Percentiles rank a stretch among this genome's conserved stretches.
Evolutionary conservation across 495 filamentous ascomycete genomes (phyloP).

Genomic region (Neurospora sp.): DNA sequence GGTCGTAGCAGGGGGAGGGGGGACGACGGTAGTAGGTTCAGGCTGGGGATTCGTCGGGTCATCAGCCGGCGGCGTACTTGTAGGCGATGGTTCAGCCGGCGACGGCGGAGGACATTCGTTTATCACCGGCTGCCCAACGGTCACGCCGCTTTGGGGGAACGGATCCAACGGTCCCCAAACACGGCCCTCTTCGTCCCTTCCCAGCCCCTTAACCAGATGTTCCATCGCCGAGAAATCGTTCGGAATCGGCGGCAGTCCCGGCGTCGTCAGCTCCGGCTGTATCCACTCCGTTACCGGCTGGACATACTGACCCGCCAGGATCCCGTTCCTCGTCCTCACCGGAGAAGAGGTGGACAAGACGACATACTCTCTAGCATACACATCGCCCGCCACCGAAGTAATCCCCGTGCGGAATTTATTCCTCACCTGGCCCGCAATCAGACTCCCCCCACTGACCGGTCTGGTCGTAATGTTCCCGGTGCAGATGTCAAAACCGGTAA

Average conservation of each 20-base stretch:
- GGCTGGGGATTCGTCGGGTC: too few relatives aligned
- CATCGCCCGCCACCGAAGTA: constrained; percentile 17
- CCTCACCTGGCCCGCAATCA: background rate
- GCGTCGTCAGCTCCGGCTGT: constrained; percentile 10
- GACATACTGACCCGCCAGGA: constrained; percentile 29
- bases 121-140: background rate
- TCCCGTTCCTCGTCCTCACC: constrained; percentile 23
- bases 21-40: background rate
- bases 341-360: too few relatives aligned
- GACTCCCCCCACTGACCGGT: too few relatives aligned
- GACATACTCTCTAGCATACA: constrained; percentile 29
- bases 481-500: constrained; percentile 29
- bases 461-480: constrained; percentile 17
- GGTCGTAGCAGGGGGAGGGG: accelerated
- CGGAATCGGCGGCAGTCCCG: constrained; percentile 10
- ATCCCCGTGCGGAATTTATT: constrained; percentile 5
- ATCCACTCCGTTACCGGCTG: constrained; percentile 32
- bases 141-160: background rate
- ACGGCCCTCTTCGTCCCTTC: constrained; percentile 8
- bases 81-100: too few relatives aligned
- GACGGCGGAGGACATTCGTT: background rate
- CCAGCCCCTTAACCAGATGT: constrained; percentile 12
- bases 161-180: constrained; percentile 12
- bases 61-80: too few relatives aligned
- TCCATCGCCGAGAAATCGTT: constrained; percentile 8